phyloP scores from a whole-genome alignment of 345 rosid genomes.

The Syzygium aqueum region DNA sequence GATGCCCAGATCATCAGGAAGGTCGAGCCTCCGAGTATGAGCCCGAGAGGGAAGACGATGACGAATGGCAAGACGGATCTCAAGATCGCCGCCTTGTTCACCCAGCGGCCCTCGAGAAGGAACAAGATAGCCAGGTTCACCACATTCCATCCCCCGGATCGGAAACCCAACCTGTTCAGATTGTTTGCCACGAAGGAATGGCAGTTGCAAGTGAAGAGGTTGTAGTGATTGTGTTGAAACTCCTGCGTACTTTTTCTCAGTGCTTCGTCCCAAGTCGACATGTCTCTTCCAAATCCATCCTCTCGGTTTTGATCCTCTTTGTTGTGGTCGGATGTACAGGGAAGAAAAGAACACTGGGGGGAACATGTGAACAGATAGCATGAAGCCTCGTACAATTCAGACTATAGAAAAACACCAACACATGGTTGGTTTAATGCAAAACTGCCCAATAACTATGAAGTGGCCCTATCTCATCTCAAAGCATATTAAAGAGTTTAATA shows the following conservation, averaged over 20 bases:
- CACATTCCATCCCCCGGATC: constrained; percentile 78
- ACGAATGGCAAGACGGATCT: constrained; percentile 50
- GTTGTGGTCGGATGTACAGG: constrained; percentile 16
- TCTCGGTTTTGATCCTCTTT: constrained; percentile 19
- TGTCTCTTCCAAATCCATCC: constrained; percentile 21
- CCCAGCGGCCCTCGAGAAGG: constrained; percentile 76
- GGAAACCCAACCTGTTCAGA: constrained; percentile 65
- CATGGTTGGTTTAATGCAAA: background rate
- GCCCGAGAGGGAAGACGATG: constrained; percentile 40
- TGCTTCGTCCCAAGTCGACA: constrained; percentile 64
- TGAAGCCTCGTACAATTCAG: background rate
- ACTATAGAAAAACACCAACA: background rate
- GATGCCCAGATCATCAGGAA: constrained; percentile 42
- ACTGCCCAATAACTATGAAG: background rate
- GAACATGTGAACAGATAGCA: background rate
- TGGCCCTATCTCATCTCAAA: background rate
- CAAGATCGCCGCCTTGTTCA: constrained; percentile 42
- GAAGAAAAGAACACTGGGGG: constrained; percentile 32
- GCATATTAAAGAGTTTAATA: background rate
- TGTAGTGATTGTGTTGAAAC: constrained; percentile 74
- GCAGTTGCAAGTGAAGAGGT: constrained; percentile 90
- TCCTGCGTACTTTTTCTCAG: constrained; percentile 63
- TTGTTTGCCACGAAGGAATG: constrained; percentile 93
- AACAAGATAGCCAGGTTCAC: constrained; percentile 69
- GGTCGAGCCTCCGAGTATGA: constrained; percentile 53